A percentile compares a stretch with the other conserved stretches of the same genome.
Conservation (phyloP, 2,329 filamentous ascomycete genomes). For the Uncinocarpus reesii region DNA sequence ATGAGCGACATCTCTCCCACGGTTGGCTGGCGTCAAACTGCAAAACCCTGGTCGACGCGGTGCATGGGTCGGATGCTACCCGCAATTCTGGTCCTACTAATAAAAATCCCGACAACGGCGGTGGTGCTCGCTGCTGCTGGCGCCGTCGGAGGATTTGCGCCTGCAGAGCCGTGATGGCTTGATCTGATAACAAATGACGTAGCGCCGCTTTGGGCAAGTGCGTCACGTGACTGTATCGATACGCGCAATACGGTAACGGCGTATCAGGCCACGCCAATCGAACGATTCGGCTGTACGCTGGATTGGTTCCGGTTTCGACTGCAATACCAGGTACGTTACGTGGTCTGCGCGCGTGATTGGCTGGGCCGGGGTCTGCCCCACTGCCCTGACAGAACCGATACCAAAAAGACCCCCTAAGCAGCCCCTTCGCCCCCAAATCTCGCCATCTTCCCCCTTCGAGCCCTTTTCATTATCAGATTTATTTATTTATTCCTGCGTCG, state of each 20-base stretch:
- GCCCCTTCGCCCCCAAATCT: constrained; percentile 1
- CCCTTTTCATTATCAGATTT: constrained; percentile 11
- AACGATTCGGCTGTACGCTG: constrained; percentile 10
- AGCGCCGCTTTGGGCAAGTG: neutral
- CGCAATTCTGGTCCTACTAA: neutral
- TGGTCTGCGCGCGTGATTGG: neutral
- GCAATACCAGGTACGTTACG: constrained; percentile 2
- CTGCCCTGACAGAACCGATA: neutral
- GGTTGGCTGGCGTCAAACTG: no score
- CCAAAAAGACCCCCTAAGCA: neutral
- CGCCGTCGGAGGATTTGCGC: constrained; percentile 6
- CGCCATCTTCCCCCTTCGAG: neutral
- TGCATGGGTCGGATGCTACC: constrained; percentile 5
- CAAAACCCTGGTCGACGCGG: neutral
- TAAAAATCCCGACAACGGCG: neutral
- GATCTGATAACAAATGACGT: constrained; percentile 12
- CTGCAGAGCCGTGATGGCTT: constrained; percentile 8
- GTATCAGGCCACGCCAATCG: constrained; percentile 9
- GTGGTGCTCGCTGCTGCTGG: neutral
- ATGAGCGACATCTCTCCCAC: constrained; percentile 13
- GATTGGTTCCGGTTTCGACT: constrained; percentile 2
- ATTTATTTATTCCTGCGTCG: neutral
- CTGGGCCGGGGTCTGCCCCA: neutral
- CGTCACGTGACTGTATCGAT: neutral
- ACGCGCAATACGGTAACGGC: neutral